Evolutionary conservation across 306 rosid species (phyloP).

Genomic region (Lablab purpureus): DNA sequence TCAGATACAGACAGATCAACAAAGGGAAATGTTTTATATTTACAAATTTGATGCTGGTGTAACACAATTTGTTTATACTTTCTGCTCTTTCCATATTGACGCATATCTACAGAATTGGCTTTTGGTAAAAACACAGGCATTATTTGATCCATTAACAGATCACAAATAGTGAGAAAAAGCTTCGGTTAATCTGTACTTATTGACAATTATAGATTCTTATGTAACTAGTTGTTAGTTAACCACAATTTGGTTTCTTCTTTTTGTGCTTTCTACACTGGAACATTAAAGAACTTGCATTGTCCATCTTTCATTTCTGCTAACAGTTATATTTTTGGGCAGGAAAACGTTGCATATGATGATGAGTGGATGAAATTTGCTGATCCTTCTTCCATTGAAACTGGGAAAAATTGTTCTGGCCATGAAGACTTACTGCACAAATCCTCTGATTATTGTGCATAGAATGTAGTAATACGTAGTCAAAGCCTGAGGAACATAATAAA

Average conservation of each 20-base stretch:
- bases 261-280: background rate
- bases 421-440: background rate
- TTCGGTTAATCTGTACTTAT: constrained; percentile 2
- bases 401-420: constrained; percentile 26
- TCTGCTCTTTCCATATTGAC: background rate
- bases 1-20: background rate
- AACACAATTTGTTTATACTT: background rate
- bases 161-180: background rate
- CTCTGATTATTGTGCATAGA: constrained; percentile 1
- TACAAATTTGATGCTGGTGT: constrained; percentile 9
- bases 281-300: constrained; percentile 21
- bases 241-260: background rate
- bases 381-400: constrained; percentile 26
- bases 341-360: background rate
- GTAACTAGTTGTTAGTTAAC: constrained; percentile 11
- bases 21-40: background rate
- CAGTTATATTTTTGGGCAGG: constrained; percentile 30
- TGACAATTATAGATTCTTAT: constrained; percentile 5
- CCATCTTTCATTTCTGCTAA: background rate
- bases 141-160: background rate
- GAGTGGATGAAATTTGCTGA: constrained; percentile 12
- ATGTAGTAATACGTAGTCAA: constrained; percentile 1
- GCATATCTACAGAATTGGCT: constrained; percentile 6
- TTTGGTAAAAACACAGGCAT: background rate
- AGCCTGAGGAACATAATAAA: background rate